Conservation (phyloP, 495 filamentous ascomycete genomes). For the Aspergillus avenaceus region DNA sequence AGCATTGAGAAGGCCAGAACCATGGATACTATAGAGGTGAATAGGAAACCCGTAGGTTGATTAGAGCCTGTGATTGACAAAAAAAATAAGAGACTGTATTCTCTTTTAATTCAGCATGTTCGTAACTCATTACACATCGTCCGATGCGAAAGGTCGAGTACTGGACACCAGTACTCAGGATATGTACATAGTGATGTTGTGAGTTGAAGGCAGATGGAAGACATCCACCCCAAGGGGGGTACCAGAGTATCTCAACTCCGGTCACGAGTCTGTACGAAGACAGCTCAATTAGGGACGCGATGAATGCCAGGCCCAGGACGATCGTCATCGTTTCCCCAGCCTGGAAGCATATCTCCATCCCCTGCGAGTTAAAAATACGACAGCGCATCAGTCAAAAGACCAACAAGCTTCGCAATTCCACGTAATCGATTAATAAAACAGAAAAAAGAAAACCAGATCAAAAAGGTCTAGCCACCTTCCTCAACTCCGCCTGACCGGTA, state of each 20-base stretch:
- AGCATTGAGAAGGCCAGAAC: slow-evolving; percentile 43
- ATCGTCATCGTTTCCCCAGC: no score
- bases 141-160: background rate
- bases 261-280: background rate
- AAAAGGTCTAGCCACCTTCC: slow-evolving; percentile 93
- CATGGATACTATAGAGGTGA: slow-evolving; percentile 50
- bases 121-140: background rate
- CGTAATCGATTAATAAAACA: no score
- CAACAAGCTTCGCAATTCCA: no score
- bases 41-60: no score
- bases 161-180: background rate
- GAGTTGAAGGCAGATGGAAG: background rate
- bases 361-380: no score
- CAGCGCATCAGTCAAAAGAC: no score
- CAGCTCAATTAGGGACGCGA: background rate
- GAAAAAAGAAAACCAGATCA: slow-evolving; percentile 50
- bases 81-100: background rate
- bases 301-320: background rate
- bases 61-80: no score
- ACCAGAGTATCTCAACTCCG: background rate
- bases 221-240: background rate
- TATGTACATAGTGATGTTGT: background rate
- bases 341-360: no score
- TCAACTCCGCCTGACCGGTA: slow-evolving; percentile 71
- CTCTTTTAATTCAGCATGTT: background rate